Conservation (phyloP, 2,329 filamentous ascomycete species). For the Madurella fahalii region DNA sequence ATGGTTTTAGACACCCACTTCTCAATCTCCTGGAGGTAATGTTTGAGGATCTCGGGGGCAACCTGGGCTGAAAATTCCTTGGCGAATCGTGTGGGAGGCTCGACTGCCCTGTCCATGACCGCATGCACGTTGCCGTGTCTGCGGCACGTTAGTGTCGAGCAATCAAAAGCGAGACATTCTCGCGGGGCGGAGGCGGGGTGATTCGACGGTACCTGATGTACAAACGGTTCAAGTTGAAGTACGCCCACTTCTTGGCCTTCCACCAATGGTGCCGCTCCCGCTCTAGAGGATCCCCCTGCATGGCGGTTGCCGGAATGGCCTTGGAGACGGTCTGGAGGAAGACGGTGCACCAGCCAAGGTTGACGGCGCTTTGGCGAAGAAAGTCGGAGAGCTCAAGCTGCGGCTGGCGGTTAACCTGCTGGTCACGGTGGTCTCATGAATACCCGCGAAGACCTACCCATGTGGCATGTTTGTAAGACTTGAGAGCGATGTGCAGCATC, state of each 20-base stretch:
- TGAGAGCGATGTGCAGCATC: slow-evolving; percentile 92
- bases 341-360: slow-evolving; percentile 93
- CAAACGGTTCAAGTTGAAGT: slow-evolving; percentile 92
- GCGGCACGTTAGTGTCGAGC: slow-evolving; percentile 26
- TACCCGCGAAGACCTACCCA: slow-evolving; percentile 59
- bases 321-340: slow-evolving; percentile 90
- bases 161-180: background rate
- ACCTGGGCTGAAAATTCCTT: slow-evolving; percentile 89
- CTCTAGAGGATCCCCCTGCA: slow-evolving; percentile 76
- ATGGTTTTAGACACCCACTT: slow-evolving; percentile 93
- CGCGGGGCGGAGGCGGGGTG: slow-evolving; percentile 26
- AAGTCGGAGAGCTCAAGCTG: slow-evolving; percentile 81
- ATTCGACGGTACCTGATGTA: slow-evolving; percentile 66
- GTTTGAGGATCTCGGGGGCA: slow-evolving; percentile 92
- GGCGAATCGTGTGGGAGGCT: slow-evolving; percentile 76
- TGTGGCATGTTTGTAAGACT: slow-evolving; percentile 97
- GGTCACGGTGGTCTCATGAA: background rate
- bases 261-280: slow-evolving; percentile 96
- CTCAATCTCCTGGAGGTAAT: slow-evolving; percentile 91
- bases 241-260: slow-evolving; percentile 99
- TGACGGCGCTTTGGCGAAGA: slow-evolving; percentile 74
- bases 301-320: slow-evolving; percentile 70
- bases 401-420: slow-evolving; percentile 27
- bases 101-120: slow-evolving; percentile 65
- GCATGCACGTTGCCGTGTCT: slow-evolving; percentile 87